phyloP scores from a whole-genome alignment of 2,329 filamentous ascomycete species.

The Alternaria conjuncta region DNA sequence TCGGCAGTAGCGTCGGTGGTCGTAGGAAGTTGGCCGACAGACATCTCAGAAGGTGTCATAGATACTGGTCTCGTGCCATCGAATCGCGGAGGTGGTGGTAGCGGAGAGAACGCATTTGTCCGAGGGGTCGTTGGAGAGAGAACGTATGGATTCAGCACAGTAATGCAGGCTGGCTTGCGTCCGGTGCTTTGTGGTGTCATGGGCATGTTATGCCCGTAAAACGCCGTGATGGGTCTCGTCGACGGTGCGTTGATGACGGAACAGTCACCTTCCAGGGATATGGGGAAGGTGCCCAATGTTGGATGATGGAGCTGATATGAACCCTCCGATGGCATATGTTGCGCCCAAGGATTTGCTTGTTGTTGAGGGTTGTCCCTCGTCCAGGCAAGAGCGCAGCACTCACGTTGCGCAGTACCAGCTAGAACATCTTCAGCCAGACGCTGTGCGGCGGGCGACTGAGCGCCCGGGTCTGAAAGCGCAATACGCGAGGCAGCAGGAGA shows the following conservation, averaged over 20 bases:
- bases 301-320: constrained; percentile 56
- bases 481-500: constrained; percentile 56
- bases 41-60: constrained; percentile 43
- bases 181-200: constrained; percentile 41
- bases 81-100: constrained; percentile 37
- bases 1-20: constrained; percentile 46
- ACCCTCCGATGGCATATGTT: constrained; percentile 46
- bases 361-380: constrained; percentile 45
- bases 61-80: constrained; percentile 34
- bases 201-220: constrained; percentile 48
- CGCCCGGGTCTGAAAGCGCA: constrained; percentile 71
- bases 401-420: constrained; percentile 68
- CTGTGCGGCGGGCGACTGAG: constrained; percentile 68
- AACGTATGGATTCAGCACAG: constrained; percentile 48
- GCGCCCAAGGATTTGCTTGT: constrained; percentile 47
- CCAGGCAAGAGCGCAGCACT: constrained; percentile 76
- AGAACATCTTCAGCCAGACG: constrained; percentile 65
- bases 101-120: constrained; percentile 39
- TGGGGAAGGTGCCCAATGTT: constrained; percentile 51
- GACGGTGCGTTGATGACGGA: constrained; percentile 48
- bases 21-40: constrained; percentile 40
- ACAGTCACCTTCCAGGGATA: constrained; percentile 52
- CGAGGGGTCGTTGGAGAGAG: constrained; percentile 44
- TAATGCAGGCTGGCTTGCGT: constrained; percentile 43
- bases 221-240: constrained; percentile 48